A percentile compares a stretch with the other conserved stretches of the same genome.
These are phyloP conservation scores for Nigrograna mackinnonii DNA, from an alignment of 2,329 filamentous ascomycete genomes.

Conservation along the genomic window DNA sequence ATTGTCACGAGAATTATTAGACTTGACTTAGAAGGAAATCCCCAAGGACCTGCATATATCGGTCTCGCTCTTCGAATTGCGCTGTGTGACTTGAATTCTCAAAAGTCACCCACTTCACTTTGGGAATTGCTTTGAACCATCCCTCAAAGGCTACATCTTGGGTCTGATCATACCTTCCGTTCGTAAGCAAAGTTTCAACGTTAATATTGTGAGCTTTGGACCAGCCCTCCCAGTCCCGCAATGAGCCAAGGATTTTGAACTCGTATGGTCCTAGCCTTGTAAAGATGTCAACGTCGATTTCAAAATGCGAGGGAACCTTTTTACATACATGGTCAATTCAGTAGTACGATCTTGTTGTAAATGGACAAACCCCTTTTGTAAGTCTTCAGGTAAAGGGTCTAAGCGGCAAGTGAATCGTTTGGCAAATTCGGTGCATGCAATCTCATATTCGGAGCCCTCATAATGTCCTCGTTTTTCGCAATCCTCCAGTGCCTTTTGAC, in stretches of 20 bases:
- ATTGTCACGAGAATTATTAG: too few relatives aligned
- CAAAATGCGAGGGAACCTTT: background rate
- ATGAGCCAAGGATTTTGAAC: conserved; percentile 43
- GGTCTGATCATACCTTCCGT: conserved; percentile 47
- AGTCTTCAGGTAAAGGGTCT: conserved; percentile 13
- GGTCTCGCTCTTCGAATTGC: conserved; percentile 9
- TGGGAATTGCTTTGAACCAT: conserved; percentile 41
- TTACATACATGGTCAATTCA: conserved; percentile 36
- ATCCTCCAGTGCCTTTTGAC: conserved; percentile 16
- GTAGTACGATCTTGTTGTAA: conserved; percentile 35
- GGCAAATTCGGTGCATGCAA: conserved; percentile 7
- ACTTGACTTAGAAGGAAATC: too few relatives aligned
- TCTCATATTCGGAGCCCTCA: conserved; percentile 11
- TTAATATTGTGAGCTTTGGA: conserved; percentile 41
- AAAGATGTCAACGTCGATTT: background rate
- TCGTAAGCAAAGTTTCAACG: conserved; percentile 45
- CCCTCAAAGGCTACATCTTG: conserved; percentile 38
- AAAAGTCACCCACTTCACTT: conserved; percentile 44
- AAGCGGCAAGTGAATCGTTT: conserved; percentile 6
- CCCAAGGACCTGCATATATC: conserved; percentile 12
- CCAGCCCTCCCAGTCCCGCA: conserved; percentile 45
- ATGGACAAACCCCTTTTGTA: conserved; percentile 19
- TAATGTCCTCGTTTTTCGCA: conserved; percentile 12
- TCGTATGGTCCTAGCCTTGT: conserved; percentile 43
- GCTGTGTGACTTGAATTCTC: conserved; percentile 11